Base-by-base conservation (phyloP, 2,329 filamentous ascomycete genomes). In the Neofusicoccum sp. region DNA sequence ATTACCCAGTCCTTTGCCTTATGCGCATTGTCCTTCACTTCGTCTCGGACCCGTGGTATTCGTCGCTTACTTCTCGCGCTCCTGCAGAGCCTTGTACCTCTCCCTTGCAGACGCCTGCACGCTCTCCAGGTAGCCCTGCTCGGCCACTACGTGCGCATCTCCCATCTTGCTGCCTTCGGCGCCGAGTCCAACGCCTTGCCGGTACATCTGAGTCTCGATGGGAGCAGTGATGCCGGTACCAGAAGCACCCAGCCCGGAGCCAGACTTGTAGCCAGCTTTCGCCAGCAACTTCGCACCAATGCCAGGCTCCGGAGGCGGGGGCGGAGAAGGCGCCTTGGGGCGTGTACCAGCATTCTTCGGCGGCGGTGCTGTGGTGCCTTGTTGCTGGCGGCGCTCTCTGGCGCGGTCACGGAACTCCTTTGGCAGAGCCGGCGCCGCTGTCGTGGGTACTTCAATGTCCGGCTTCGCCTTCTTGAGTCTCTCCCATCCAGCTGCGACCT, bases 251-350 rank as follows among this genome's bases (percentile, higher is more conserved):
- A 90, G 77, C 0, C 88, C 87, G 61, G 82, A 79, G 7, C 88
- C 88, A 1, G 81, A 78, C 24, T 78, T 84, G 87, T 87, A 90
- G 28, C 88, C 88, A 84, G 89, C 89, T 77, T 90, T 90, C 40
- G 86, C 84, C 40, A 91, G 78, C 69, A 90, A 80, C 3, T 85
- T 84, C 0, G 86, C 86, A 9, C 87, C 87, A 71, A 88, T 89
- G 11, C 87, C 87, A 36, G 84, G 86, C 62, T 79, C 75, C 53
- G 71, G 70, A 6, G 79, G 74, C 33, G 76, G 72, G 6, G 70
- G 62, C 1, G 69, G 62, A 4, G 65, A 43, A 16, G 71, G 64
- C 44, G 79, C 78, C 20, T 75, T 66, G 51, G 44, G 30, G 12
- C 31, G 41, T 16, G 57, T 6, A 7, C 63, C 63, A 6, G 62